phyloP scores from a whole-genome alignment of 192 early-diverging fungal genomes.

The Umbelopsis sp. region DNA sequence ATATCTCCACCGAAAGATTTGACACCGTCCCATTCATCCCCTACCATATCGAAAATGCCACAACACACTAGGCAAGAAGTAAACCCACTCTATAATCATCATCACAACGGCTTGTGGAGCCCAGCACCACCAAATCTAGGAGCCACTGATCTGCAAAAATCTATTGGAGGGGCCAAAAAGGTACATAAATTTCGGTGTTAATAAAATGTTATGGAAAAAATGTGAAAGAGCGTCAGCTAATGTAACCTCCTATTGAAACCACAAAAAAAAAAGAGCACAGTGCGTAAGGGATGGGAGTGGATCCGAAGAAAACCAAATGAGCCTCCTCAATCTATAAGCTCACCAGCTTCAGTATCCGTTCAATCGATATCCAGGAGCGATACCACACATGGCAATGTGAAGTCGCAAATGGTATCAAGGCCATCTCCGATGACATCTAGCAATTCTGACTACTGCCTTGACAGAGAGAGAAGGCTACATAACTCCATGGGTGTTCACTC shows the following conservation, averaged over 20 bases:
- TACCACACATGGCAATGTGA: constrained; percentile 3
- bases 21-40: constrained; percentile 6
- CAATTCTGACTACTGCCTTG: neutral
- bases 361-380: neutral
- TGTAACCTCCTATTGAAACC: neutral
- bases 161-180: too few species aligned
- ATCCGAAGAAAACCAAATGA: constrained; percentile 3
- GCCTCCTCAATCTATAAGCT: neutral
- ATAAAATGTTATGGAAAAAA: too few species aligned
- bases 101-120: too few species aligned
- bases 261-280: constrained; percentile 1
- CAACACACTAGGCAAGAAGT: too few species aligned
- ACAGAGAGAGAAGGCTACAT: neutral
- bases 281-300: constrained; percentile 19
- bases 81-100: too few species aligned
- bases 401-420: constrained; percentile 1
- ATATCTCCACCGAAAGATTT: constrained; percentile 9
- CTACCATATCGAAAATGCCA: neutral
- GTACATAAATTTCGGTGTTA: too few species aligned
- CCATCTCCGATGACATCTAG: neutral
- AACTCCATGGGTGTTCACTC: neutral
- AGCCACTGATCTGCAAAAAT: too few species aligned
- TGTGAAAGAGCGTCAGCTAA: neutral
- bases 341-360: neutral
- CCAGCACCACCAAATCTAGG: too few species aligned